A percentile compares a stretch with the other conserved stretches of the same genome.
Evolutionary conservation across 495 filamentous ascomycete genomes (phyloP).

Genomic region (Tuber melanosporum): DNA sequence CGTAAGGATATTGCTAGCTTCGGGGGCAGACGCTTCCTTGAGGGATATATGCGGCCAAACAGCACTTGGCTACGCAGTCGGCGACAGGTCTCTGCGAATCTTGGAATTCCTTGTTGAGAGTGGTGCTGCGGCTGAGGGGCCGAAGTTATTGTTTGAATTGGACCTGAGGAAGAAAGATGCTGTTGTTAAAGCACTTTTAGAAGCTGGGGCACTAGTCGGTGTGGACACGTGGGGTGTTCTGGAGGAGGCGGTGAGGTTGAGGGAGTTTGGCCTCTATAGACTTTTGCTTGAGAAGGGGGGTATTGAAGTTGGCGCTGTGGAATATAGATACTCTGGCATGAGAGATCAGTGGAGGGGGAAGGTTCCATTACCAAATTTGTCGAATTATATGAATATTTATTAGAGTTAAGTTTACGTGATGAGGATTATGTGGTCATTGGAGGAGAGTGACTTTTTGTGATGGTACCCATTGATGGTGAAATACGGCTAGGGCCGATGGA

Average conservation of each 20-base stretch:
- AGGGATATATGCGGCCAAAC: conserved; percentile 5
- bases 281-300: not conserved
- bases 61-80: not conserved
- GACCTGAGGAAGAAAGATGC: not conserved
- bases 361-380: not conserved
- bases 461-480: not conserved
- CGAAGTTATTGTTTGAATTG: not conserved
- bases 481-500: not conserved
- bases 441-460: not conserved
- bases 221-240: not conserved
- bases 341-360: not conserved
- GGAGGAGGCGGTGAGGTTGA: conserved; percentile 1
- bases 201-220: not conserved
- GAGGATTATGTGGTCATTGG: not conserved
- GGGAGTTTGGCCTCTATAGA: not conserved
- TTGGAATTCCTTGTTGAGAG: not conserved
- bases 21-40: conserved; percentile 15
- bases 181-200: not conserved
- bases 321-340: not conserved
- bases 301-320: not conserved
- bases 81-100: not conserved
- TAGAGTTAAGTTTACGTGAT: not conserved
- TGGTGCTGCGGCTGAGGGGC: not conserved
- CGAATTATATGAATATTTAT: conserved; percentile 4
- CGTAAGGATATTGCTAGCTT: conserved; percentile 7